Conservation (phyloP, 345 rosid genomes). For the Citrus australasica region DNA sequence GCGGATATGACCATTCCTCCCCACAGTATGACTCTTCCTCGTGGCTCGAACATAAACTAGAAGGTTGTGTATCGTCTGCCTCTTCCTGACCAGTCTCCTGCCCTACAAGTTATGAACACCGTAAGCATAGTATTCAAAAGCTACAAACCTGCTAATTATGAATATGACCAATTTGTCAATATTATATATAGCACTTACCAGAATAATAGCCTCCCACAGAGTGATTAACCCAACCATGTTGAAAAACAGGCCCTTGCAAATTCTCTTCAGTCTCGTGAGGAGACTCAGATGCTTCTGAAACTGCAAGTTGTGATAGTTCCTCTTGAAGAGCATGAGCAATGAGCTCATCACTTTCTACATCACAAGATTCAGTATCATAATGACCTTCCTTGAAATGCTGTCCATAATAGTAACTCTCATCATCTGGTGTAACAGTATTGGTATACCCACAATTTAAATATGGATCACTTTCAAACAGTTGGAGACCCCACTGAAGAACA, state of each 20-base stretch:
- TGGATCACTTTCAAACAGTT: conserved; percentile 49
- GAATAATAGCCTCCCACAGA: conserved; percentile 35
- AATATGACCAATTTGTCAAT: not conserved
- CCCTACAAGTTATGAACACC: conserved; percentile 21
- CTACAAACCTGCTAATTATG: not conserved
- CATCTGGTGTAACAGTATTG: conserved; percentile 25
- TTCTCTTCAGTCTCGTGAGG: conserved; percentile 27
- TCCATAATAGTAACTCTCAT: conserved; percentile 37
- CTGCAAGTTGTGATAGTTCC: conserved; percentile 59
- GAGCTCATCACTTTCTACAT: conserved; percentile 49
- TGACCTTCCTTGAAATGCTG: conserved; percentile 35
- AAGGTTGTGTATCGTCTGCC: conserved; percentile 35
- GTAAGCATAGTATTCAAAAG: not conserved
- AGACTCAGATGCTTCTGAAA: conserved; percentile 35
- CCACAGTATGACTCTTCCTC: conserved; percentile 32
- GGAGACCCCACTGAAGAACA: conserved; percentile 58
- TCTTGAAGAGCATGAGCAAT: conserved; percentile 63
- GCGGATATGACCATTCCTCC: conserved; percentile 43
- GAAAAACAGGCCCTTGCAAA: conserved; percentile 28
- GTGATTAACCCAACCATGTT: conserved; percentile 38
- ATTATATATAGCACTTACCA: conserved; percentile 28
- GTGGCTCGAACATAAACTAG: conserved; percentile 51
- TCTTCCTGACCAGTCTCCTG: conserved; percentile 39
- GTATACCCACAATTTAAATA: conserved; percentile 40
- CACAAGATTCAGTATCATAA: conserved; percentile 27